Evolutionary conservation across 441 rosid species (phyloP), one percentile per base, ranked within the genome.

Genomic region (Flueggea neowawraea): DNA sequence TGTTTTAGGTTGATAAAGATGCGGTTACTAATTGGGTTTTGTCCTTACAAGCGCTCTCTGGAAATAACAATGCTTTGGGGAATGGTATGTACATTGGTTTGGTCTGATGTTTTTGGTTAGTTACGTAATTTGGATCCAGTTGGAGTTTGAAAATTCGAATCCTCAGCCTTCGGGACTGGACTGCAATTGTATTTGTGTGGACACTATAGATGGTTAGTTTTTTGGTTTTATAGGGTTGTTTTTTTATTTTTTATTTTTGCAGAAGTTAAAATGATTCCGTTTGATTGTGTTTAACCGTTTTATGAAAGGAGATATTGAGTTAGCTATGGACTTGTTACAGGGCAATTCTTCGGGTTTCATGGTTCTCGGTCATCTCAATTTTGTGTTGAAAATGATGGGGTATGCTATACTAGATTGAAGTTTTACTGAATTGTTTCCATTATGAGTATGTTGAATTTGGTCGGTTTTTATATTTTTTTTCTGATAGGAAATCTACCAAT

Each of bases 321-420:
- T 11, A 47, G 50, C 50, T 47, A 4, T 47, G 4, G 50, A 14
- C 45, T 58, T 62, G 47, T 45, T 77, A 72, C 80, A 94, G 97
- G 94, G 55, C 82, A 89, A 64, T 89, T 91, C 62, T 91, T 79
- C 11, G 98, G 98, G 39, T 95, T 95, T 70, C 73, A 69, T 17
- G 99, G 99, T 54, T 91, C 97, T n/a, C 68, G 84, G 62, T 82
- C 85, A 65, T 91, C 99, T 50, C 90, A 88, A 75, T 83, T 82
- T 75, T 79, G 85, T 59, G 56, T 64, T 6, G 80, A 76, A 62
- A 70, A 67, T 48, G 73, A 78, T 63, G 82, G 78, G 95, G 97
- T 89, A 81, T 28, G 11, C 49, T 89, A 81, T 28, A 12, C 50
- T 51, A 59, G 43, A 54, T 11, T 47, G 12, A 11, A 47, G 14